Percentiles rank a stretch among this genome's conserved stretches.
These are phyloP conservation scores for Mortierella antarctica DNA, from an alignment of 192 early-diverging fungal species.

Conservation along the genomic window DNA sequence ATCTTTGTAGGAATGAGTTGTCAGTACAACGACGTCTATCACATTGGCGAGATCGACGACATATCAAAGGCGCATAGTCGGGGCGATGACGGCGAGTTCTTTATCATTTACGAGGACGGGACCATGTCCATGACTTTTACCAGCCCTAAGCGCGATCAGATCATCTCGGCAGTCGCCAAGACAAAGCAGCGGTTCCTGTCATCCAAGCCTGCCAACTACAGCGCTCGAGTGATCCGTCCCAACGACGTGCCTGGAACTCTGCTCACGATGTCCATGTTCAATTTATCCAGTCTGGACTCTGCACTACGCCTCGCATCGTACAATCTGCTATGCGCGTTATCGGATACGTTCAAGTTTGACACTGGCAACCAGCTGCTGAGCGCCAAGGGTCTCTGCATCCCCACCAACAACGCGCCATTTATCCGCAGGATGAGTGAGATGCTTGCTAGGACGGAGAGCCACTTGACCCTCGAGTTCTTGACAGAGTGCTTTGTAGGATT, in stretches of 20 bases:
- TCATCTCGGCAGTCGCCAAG: slow-evolving; percentile 76
- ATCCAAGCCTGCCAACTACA: slow-evolving; percentile 68
- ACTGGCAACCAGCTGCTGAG: slow-evolving; percentile 82
- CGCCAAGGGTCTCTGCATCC: slow-evolving; percentile 87
- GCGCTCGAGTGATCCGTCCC: slow-evolving; percentile 83
- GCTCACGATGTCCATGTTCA: slow-evolving; percentile 92
- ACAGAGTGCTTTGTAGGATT: slow-evolving; percentile 88
- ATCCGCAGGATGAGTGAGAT: slow-evolving; percentile 84
- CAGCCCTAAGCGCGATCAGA: slow-evolving; percentile 77
- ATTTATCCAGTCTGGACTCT: slow-evolving; percentile 86
- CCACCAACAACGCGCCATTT: slow-evolving; percentile 89
- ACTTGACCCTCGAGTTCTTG: slow-evolving; percentile 91
- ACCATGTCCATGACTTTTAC: slow-evolving; percentile 73
- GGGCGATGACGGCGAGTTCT: slow-evolving; percentile 79
- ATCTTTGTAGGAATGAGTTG: slow-evolving; percentile 75
- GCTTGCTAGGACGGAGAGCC: slow-evolving; percentile 77
- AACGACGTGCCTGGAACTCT: slow-evolving; percentile 91
- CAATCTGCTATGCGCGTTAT: slow-evolving; percentile 88
- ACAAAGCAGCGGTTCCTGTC: slow-evolving; percentile 77
- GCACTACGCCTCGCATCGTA: slow-evolving; percentile 87
- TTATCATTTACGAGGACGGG: slow-evolving; percentile 80
- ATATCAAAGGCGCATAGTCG: slow-evolving; percentile 63
- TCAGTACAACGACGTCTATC: slow-evolving; percentile 87
- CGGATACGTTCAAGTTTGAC: slow-evolving; percentile 85
- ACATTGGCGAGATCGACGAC: slow-evolving; percentile 85